phyloP scores from a whole-genome alignment of 176 grass and related monocot genomes.

The Ampelocalamus luodianensis region DNA sequence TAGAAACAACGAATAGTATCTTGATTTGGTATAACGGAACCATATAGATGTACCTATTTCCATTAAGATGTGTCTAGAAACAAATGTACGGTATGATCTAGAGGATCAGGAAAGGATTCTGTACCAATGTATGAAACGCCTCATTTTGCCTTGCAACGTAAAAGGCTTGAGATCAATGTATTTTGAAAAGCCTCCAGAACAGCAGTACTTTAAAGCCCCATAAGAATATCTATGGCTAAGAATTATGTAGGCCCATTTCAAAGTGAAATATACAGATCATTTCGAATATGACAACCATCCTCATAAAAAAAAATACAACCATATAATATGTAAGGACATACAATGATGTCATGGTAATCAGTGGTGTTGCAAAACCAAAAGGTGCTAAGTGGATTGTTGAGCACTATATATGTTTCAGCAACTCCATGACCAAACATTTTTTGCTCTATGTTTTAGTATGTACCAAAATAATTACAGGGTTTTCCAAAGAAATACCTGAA shows the following conservation, averaged over 20 bases:
- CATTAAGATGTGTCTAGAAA: not conserved
- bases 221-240: not conserved
- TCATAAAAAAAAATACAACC: not conserved
- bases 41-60: not conserved
- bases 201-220: not conserved
- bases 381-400: not conserved
- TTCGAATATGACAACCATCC: not conserved
- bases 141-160: not conserved
- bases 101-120: not conserved
- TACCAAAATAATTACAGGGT: constrained; percentile 15
- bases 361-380: not conserved
- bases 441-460: not conserved
- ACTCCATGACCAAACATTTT: not conserved
- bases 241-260: not conserved
- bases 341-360: not conserved
- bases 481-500: constrained; percentile 59
- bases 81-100: not conserved
- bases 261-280: not conserved
- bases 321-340: not conserved
- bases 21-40: not conserved
- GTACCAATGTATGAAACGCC: not conserved
- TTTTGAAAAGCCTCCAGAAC: not conserved
- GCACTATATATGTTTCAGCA: not conserved
- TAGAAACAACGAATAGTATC: not conserved
- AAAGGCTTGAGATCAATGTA: not conserved